phyloP scores from a whole-genome alignment of 192 early-diverging fungal genomes.

The Pilobolus umbonatus region DNA sequence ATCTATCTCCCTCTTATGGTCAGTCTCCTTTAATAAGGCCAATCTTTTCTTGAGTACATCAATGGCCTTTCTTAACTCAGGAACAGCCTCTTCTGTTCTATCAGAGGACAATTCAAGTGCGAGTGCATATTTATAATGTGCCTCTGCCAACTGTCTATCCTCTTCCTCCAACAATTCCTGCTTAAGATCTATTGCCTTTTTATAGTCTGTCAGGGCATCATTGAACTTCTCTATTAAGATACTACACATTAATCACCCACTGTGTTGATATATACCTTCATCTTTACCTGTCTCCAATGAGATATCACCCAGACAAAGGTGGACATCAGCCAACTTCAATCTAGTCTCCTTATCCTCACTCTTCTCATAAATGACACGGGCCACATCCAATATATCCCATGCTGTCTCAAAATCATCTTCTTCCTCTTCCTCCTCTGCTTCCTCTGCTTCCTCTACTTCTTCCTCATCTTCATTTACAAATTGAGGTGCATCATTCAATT shows the following conservation, averaged over 20 bases:
- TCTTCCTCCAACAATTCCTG: slow-evolving; percentile 38
- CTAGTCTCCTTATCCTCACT: slow-evolving; percentile 39
- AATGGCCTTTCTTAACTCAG: slow-evolving; percentile 52
- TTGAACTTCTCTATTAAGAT: slow-evolving; percentile 63
- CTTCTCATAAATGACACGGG: slow-evolving; percentile 75
- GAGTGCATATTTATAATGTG: slow-evolving; percentile 67
- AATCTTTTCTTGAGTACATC: slow-evolving; percentile 51
- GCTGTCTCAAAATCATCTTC: slow-evolving; percentile 72
- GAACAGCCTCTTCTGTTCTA: slow-evolving; percentile 43
- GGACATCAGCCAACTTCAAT: slow-evolving; percentile 60
- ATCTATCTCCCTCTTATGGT: slow-evolving; percentile 48
- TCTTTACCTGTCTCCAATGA: slow-evolving; percentile 77
- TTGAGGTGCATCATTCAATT: slow-evolving; percentile 64
- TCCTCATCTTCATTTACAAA: slow-evolving; percentile 36
- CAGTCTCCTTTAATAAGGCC: slow-evolving; percentile 29
- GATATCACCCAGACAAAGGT: slow-evolving; percentile 78
- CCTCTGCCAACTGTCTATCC: slow-evolving; percentile 62
- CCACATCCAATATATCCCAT: slow-evolving; percentile 80
- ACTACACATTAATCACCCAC: too few relatives aligned
- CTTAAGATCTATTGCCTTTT: slow-evolving; percentile 53
- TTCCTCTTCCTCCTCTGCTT: slow-evolving; percentile 30
- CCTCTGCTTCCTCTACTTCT: slow-evolving; percentile 45
- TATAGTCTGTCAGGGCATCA: slow-evolving; percentile 58
- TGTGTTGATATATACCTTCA: too few relatives aligned
- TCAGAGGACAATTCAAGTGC: slow-evolving; percentile 56